Evolutionary conservation across 495 filamentous ascomycete genomes (phyloP).

Genomic region (Echria macrotheca): DNA sequence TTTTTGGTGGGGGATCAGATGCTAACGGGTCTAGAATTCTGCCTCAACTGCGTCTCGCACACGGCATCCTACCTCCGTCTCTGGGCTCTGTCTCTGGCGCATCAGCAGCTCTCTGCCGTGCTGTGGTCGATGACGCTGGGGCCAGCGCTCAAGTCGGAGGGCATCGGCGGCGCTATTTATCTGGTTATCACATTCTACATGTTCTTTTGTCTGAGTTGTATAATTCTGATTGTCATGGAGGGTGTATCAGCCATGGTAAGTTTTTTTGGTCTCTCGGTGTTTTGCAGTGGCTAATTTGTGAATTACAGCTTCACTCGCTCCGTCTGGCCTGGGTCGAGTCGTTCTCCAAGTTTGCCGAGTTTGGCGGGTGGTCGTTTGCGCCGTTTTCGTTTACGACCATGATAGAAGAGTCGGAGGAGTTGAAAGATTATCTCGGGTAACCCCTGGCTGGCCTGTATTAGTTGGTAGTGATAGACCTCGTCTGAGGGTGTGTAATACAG

Average conservation of each 20-base stretch:
- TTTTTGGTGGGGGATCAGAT: slow-evolving; percentile 4
- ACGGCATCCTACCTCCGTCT: slow-evolving; percentile 98
- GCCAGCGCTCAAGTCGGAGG: slow-evolving; percentile 61
- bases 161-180: slow-evolving; percentile 67
- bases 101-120: slow-evolving; percentile 94
- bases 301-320: slow-evolving; percentile 67
- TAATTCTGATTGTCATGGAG: slow-evolving; percentile 60
- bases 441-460: neutral
- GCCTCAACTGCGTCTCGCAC: slow-evolving; percentile 97
- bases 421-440: slow-evolving; percentile 42
- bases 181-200: slow-evolving; percentile 72
- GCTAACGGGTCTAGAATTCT: slow-evolving; percentile 62
- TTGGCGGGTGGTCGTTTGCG: slow-evolving; percentile 83
- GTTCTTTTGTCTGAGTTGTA: slow-evolving; percentile 82
- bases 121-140: slow-evolving; percentile 94
- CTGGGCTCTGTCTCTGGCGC: slow-evolving; percentile 94
- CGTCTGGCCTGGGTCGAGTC: slow-evolving; percentile 98
- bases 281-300: neutral
- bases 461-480: neutral
- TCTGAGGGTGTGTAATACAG: neutral
- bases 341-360: slow-evolving; percentile 99
- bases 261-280: slow-evolving; percentile 16
- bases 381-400: slow-evolving; percentile 88
- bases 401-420: slow-evolving; percentile 72
- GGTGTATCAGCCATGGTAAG: slow-evolving; percentile 46